Conservation (phyloP, 352 stramenopile species). For the Pythium graminicola region DNA sequence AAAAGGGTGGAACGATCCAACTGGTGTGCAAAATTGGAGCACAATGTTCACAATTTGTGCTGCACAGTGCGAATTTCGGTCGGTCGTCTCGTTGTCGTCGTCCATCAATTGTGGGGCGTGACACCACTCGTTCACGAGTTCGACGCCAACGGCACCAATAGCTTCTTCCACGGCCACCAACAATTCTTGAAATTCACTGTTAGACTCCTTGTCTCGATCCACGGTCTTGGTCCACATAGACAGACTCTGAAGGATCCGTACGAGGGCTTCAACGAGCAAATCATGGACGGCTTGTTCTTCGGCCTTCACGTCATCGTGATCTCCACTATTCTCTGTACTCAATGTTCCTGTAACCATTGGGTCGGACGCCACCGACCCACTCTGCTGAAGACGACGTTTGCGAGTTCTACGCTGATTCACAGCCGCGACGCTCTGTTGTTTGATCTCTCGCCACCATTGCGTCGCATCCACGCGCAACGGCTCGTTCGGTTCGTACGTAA, state of each 20-base stretch:
- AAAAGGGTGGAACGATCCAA: conserved; percentile 27
- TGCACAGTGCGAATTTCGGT: background rate
- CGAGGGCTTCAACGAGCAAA: conserved; percentile 10
- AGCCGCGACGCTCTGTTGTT: conserved; percentile 15
- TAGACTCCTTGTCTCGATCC: background rate
- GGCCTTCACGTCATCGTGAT: background rate
- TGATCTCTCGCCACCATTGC: conserved; percentile 24
- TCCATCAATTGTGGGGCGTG: background rate
- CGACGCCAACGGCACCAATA: conserved; percentile 18
- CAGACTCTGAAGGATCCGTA: conserved; percentile 18
- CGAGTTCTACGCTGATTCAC: conserved; percentile 7
- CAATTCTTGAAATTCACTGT: background rate
- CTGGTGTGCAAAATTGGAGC: conserved; percentile 19
- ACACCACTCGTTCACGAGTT: conserved; percentile 21
- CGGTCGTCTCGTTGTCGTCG: background rate
- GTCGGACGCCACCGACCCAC: too few relatives aligned
- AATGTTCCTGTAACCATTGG: background rate
- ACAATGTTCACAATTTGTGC: conserved; percentile 21
- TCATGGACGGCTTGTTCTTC: conserved; percentile 7
- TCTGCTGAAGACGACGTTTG: conserved; percentile 13
- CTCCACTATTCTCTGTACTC: background rate
- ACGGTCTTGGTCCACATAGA: conserved; percentile 10
- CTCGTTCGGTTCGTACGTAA: conserved; percentile 17
- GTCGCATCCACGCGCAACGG: conserved; percentile 22
- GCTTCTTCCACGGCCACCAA: conserved; percentile 14